Conservation (phyloP, 2,329 filamentous ascomycete species). For the Talaromyces sp. region DNA sequence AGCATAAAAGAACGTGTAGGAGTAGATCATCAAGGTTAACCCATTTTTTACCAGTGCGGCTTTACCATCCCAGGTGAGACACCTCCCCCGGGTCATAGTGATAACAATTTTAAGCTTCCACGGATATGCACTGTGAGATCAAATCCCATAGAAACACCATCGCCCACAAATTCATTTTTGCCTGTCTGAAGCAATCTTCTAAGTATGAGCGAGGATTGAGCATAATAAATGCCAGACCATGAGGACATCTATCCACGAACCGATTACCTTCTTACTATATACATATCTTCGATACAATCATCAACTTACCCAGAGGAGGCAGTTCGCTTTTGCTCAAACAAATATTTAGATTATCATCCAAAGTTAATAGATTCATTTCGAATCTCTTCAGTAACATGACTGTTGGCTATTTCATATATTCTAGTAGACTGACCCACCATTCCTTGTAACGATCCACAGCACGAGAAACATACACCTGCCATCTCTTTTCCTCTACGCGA, state of each 20-base stretch:
- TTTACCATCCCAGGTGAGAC: background rate
- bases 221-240: slow-evolving; percentile 79
- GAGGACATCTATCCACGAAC: slow-evolving; percentile 57
- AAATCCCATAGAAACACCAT: slow-evolving; percentile 64
- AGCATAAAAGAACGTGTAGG: slow-evolving; percentile 1
- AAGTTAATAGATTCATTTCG: slow-evolving; percentile 3
- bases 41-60: background rate
- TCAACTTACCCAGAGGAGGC: slow-evolving; percentile 9
- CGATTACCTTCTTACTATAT: background rate
- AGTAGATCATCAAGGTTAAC: slow-evolving; percentile 13
- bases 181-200: slow-evolving; percentile 64
- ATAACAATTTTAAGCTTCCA: background rate
- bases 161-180: slow-evolving; percentile 56
- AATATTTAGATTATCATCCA: background rate
- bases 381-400: slow-evolving; percentile 12
- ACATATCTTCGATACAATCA: background rate
- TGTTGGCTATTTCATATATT: background rate
- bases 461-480: slow-evolving; percentile 17
- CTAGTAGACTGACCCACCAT: slow-evolving; percentile 14
- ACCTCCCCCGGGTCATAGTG: slow-evolving; percentile 3
- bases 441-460: slow-evolving; percentile 15
- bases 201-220: slow-evolving; percentile 69
- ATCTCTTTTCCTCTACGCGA: slow-evolving; percentile 12
- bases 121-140: slow-evolving; percentile 54
- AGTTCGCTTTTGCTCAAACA: background rate